Evolutionary conservation across 116 monocot species (phyloP).

Genomic region (Papilionanthe hybrid): DNA sequence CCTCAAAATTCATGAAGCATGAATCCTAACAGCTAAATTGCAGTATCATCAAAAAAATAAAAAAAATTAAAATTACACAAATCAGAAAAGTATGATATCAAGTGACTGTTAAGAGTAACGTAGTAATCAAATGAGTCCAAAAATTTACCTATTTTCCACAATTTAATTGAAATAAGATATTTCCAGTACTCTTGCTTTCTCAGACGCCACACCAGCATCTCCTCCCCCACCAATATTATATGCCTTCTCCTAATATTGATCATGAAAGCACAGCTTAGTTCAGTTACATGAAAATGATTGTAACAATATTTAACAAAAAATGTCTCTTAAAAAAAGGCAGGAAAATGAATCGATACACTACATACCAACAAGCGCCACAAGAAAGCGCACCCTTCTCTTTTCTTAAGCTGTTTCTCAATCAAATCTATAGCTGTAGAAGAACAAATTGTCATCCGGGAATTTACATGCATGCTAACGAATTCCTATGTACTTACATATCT

Average conservation of each 20-base stretch:
- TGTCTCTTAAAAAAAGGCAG: not conserved
- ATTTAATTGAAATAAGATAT: conserved; percentile 41
- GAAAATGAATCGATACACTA: not conserved
- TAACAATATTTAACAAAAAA: not conserved
- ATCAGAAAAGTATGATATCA: not conserved
- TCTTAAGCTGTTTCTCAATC: conserved; percentile 43
- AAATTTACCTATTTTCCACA: not conserved
- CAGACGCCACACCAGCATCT: conserved; percentile 29
- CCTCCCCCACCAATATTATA: conserved; percentile 31
- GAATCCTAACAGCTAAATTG: too few species aligned
- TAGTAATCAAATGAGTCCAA: not conserved
- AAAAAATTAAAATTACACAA: not conserved
- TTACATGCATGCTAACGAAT: too few species aligned
- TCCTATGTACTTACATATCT: too few species aligned
- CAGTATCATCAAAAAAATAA: not conserved
- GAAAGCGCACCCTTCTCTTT: conserved; percentile 52
- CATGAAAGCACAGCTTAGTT: not conserved
- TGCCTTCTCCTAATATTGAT: conserved; percentile 34
- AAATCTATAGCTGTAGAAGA: conserved; percentile 38
- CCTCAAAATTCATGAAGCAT: too few species aligned
- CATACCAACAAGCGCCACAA: conserved; percentile 79
- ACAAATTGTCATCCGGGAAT: not conserved
- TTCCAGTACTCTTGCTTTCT: conserved; percentile 44
- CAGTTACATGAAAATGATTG: not conserved
- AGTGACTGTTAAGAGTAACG: not conserved